Evolutionary conservation across 2,329 filamentous ascomycete genomes (phyloP), one percentile per base, ranked within the genome.

Genomic region (Rutstroemia sydowiana): DNA sequence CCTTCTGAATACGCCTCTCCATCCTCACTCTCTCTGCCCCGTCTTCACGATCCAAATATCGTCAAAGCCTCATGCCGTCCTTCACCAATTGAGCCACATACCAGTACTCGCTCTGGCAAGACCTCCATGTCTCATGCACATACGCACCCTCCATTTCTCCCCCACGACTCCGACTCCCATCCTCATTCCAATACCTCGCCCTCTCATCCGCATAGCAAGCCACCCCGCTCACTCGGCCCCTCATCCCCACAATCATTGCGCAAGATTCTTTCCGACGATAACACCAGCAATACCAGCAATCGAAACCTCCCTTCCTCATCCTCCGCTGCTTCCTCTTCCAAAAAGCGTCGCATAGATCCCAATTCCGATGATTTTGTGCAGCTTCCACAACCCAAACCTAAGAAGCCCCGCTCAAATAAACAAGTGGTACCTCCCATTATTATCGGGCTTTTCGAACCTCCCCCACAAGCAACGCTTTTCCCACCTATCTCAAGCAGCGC

Each of bases 341-440:
- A 41, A 28, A 82, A 81, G 68, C 71, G 79, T n/a, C 71, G 70
- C 28, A 69, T 74, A 45, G 67, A 68, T 7, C 64, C 74, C 40
- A 68, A 73, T 26, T 81, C 81, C 57, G 81, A 84, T 52, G 79
- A 84, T 56, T 79, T 82, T 56, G 74, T 82, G 34, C 80, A 84
- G 62, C 70, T 84, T 14, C 81, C 81, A 1, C 79, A 84, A 61
- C 81, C 80, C 3, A n/a, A n/a, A n/a, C 71, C 79, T 44, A 83
- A 83, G 70, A 84, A 83, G 62, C 79, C 81, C 59, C 83, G 80
- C 63, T 75, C 80, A 14, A 57, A 67, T 3, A 71, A 74, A 11
- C 75, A 79, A 59, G 70, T 76, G 45, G 77, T 81, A 62, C 81
- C 81, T 8, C 81, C 81, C 48, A 84, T 84, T 55, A 84, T 84